These are phyloP conservation scores for Gracilaria domingensis DNA, from an alignment of 23 red algal species.

Conservation along the genomic window DNA sequence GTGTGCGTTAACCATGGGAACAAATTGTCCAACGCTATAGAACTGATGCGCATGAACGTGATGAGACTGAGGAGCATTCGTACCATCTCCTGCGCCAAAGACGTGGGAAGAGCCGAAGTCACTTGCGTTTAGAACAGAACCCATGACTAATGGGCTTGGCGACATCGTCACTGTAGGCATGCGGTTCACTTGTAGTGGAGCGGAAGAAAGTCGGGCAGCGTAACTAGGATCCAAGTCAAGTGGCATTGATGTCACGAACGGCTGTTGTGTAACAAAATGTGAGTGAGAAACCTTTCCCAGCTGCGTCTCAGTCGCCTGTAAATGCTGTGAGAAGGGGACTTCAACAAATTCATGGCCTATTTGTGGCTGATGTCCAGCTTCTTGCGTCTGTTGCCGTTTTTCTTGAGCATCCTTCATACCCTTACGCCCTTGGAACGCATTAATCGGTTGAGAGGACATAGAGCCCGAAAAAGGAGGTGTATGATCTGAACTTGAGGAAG, in stretches of 20 bases:
- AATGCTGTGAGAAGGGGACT: background rate
- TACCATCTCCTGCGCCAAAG: background rate
- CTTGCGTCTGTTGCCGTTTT: background rate
- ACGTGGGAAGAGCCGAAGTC: slow-evolving; percentile 13
- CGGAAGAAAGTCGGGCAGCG: slow-evolving; percentile 3
- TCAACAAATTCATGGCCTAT: background rate
- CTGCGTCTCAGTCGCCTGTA: background rate
- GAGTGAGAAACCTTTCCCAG: background rate
- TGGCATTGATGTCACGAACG: background rate
- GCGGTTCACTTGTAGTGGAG: slow-evolving; percentile 3
- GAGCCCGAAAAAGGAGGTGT: background rate
- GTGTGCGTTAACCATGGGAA: slow-evolving; percentile 55
- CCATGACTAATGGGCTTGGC: slow-evolving; percentile 11
- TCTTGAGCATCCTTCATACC: background rate
- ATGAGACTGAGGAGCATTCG: background rate
- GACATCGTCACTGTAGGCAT: slow-evolving; percentile 25
- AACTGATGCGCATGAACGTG: slow-evolving; percentile 36
- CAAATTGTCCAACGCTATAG: slow-evolving; percentile 48
- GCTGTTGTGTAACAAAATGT: slow-evolving; percentile 15
- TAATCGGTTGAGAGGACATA: background rate
- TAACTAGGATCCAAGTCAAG: slow-evolving; percentile 12
- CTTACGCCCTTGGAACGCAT: background rate
- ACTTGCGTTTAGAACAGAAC: background rate
- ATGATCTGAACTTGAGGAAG: background rate
- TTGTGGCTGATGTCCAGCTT: background rate